A percentile compares a stretch with the other conserved stretches of the same genome.
Conservation (phyloP, 169 alveolate genomes). For the Cryptosporidium andersoni region DNA sequence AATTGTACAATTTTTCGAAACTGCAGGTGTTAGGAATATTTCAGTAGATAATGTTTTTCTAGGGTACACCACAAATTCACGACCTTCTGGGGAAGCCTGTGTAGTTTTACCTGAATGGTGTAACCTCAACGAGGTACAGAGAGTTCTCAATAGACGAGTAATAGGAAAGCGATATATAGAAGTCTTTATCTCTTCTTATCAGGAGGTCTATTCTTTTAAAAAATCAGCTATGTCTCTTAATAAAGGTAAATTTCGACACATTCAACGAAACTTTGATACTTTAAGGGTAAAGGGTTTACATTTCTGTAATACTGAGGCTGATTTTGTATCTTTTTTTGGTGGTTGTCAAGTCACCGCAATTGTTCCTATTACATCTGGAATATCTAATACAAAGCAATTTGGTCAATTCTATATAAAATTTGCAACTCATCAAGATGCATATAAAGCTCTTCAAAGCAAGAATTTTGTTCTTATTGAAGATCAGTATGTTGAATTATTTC, state of each 20-base stretch:
- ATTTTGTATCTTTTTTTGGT: neutral
- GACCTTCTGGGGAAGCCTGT: constrained; percentile 60
- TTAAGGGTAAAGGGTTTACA: constrained; percentile 6
- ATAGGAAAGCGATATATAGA: constrained; percentile 59
- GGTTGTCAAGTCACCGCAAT: neutral
- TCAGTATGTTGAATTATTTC: constrained; percentile 9
- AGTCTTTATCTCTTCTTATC: constrained; percentile 33
- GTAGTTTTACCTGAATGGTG: constrained; percentile 34
- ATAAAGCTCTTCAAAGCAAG: neutral
- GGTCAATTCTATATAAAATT: constrained; percentile 6
- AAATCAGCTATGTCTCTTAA: neutral
- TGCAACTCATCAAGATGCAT: constrained; percentile 6
- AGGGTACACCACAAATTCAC: constrained; percentile 18
- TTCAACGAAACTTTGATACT: neutral
- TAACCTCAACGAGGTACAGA: constrained; percentile 19
- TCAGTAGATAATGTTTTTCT: constrained; percentile 7
- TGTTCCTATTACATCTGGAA: constrained; percentile 3
- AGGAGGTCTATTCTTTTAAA: constrained; percentile 4
- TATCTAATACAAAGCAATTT: neutral
- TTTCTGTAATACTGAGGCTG: neutral
- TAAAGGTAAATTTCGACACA: neutral
- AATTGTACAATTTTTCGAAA: constrained; percentile 71
- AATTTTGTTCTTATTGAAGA: constrained; percentile 4
- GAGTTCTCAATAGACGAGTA: constrained; percentile 17
- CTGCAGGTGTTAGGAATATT: constrained; percentile 37